These are phyloP conservation scores for Zostera marina DNA, from an alignment of 116 monocot genomes.

Conservation along the genomic window DNA sequence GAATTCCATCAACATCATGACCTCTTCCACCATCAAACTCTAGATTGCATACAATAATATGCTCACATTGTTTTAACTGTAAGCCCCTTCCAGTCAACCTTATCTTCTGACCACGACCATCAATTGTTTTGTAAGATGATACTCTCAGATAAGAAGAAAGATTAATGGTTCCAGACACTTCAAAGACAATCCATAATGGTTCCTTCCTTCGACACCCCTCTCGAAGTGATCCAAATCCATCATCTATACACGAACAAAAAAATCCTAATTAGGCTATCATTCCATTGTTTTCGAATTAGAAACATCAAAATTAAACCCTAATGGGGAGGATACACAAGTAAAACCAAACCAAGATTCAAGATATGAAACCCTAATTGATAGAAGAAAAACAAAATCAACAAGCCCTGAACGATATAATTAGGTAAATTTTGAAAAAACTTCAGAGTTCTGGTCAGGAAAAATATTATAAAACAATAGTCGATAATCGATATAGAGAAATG, in stretches of 20 bases:
- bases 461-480: too few relatives aligned
- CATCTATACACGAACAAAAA: slow-evolving; percentile 24
- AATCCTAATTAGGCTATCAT: background rate
- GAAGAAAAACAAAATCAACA: too few relatives aligned
- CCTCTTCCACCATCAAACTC: slow-evolving; percentile 81
- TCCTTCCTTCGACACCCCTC: slow-evolving; percentile 67
- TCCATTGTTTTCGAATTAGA: background rate
- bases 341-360: too few relatives aligned
- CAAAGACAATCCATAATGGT: slow-evolving; percentile 88
- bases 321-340: background rate
- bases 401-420: too few relatives aligned
- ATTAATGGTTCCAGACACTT: slow-evolving; percentile 69
- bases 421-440: too few relatives aligned
- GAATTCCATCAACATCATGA: slow-evolving; percentile 86
- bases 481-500: too few relatives aligned
- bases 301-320: background rate
- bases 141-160: slow-evolving; percentile 54
- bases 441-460: too few relatives aligned
- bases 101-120: slow-evolving; percentile 74
- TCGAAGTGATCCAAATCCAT: slow-evolving; percentile 77
- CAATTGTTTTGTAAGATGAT: slow-evolving; percentile 78
- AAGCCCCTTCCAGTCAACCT: slow-evolving; percentile 68
- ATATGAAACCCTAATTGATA: too few relatives aligned
- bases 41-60: slow-evolving; percentile 78
- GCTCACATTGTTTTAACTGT: slow-evolving; percentile 69